Evolutionary conservation across 768 basidiomycete genomes (phyloP), one percentile per base, ranked within the genome.

Genomic region (Phaeolepiota aurea): DNA sequence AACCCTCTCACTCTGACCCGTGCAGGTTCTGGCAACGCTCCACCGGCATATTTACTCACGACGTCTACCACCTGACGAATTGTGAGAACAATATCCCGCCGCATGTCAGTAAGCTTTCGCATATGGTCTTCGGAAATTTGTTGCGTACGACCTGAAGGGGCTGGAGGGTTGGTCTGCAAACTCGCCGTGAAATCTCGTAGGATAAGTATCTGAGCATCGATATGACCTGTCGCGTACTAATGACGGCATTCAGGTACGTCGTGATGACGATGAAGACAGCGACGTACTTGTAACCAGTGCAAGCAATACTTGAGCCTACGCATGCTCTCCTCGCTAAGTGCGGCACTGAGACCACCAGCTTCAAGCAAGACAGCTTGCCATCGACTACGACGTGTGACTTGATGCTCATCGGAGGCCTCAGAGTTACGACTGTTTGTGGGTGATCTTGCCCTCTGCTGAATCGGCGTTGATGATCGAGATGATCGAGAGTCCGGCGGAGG

Each of bases 261-360:
- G n/a, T n/a, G n/a, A n/a, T n/a, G n/a, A n/a, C n/a, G n/a, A n/a
- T n/a, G n/a, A n/a, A n/a, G n/a, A 35, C 33, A 7, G 7, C 9
- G 15, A 66, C 76, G 16, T 19, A 88, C 87, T 68, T 87, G 82
- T 13, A 94, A 66, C 88, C 89, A 93, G 43, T 87, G 77, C 20
- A 94, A 56, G 59, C 87, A 90, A 54, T 92, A 93, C 55, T 80
- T 79, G 30, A 94, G 60, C 40, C 85, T 69, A 41, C 86, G 69
- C 84, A 94, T 86, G 52, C 82, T 90, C 58, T 93, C 91, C 47
- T 92, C 89, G 57, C 88, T 90, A 21, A 93, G 68, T 5, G 91
- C 90, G 0, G 87, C 88, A 43, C 88, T 76, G 22, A 94, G 68
- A 0, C 90, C 90, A 11, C 90, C 88, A 2, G 88, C 90, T 59